Evolutionary conservation across 2,329 filamentous ascomycete genomes (phyloP), one percentile per base, ranked within the genome.

Genomic region (Cladophialophora psammophila): DNA sequence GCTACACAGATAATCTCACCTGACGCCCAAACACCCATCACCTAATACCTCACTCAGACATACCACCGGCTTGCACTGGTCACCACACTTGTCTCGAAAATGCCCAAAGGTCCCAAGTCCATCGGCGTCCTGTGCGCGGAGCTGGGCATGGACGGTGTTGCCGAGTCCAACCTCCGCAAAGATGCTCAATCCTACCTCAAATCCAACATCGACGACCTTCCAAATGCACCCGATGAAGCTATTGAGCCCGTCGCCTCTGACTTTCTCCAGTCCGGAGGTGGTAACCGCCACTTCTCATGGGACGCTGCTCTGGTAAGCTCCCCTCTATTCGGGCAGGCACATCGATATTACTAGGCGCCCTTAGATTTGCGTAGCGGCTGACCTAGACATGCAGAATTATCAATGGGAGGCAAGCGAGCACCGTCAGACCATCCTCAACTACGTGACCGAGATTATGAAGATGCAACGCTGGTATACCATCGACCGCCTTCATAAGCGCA

Each of bases 31-130:
- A 26, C 26, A 26, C 26, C 26, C 26, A 26, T 26, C 26, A 26
- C 26, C 26, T 3, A 26, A 2, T 26, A 26, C 26, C 26, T 26
- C 26, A 2, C 26, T 26, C 3, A 26, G 26, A 26, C 26, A 26
- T 26, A 26, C 26, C 26, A 26, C 26, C 26, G 3, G 26, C 26
- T 26, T 26, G 74, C 5, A 89, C 76, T 31, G 88, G 76, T 50
- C 45, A n/a, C 45, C 8, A n/a, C 26, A 34, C 10, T 55, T 55
- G 10, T n/a, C 10, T n/a, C 26, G 26, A 36, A 34, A n/a, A 64
- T 72, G 63, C 52, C 45, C 3, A 60, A 60, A 48, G 63, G 63
- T 38, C 31, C 63, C 9, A 65, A 65, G 57, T 61, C 63, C 31
- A 32, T 65, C 55, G 63, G 34, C 9, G 50, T 38, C 12, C 53